Percentiles rank a stretch among this genome's conserved stretches.
Conservation (phyloP, 169 alveolate species). For the Plasmodium blacklocki region DNA sequence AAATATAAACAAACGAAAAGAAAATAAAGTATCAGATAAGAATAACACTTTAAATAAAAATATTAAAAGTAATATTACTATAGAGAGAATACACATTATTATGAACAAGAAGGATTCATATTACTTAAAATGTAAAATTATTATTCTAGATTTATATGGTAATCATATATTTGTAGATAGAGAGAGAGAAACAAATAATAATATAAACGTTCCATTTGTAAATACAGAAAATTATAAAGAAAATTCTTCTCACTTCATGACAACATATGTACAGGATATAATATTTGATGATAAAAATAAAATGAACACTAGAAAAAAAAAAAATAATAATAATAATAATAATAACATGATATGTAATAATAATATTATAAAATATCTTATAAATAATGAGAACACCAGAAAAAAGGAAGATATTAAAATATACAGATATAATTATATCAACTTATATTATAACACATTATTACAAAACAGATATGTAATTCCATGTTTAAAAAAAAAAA, state of each 20-base stretch:
- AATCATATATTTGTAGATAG: conserved; percentile 26
- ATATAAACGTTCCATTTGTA: conserved; percentile 8
- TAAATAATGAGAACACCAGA: background rate
- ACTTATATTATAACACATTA: background rate
- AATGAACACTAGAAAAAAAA: background rate
- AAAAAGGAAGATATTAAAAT: background rate
- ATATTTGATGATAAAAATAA: background rate
- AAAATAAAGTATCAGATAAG: no score
- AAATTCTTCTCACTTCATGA: conserved; percentile 9
- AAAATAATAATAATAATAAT: background rate
- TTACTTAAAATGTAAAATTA: background rate
- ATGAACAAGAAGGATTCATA: no score
- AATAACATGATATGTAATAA: background rate
- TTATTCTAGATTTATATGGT: conserved; percentile 21
- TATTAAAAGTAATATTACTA: no score
- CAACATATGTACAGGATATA: background rate
- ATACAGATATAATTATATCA: background rate
- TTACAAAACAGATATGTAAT: conserved; percentile 19
- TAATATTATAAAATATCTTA: background rate
- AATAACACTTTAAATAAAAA: no score
- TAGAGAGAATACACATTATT: no score
- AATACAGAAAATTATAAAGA: conserved; percentile 29
- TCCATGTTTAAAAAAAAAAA: conserved; percentile 3
- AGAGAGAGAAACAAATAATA: background rate
- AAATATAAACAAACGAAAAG: no score